A percentile compares a stretch with the other conserved stretches of the same genome.
Evolutionary conservation across 768 basidiomycete species (phyloP).

Genomic region (Suillus subaureus): DNA sequence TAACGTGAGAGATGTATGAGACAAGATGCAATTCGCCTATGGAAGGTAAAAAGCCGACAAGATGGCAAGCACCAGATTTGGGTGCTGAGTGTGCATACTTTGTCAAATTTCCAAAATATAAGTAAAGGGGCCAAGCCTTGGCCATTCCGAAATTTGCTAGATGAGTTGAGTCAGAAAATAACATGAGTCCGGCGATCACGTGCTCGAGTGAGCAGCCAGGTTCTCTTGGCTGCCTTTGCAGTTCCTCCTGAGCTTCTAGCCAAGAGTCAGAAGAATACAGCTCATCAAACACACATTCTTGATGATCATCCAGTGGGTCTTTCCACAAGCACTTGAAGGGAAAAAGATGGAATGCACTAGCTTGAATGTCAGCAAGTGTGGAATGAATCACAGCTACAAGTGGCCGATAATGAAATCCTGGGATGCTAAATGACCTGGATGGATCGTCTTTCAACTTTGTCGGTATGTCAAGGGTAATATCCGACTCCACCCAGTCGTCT

Average conservation of each 20-base stretch:
- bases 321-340: slow-evolving; percentile 26
- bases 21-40: neutral
- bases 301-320: neutral
- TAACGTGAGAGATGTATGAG: fast-evolving
- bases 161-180: slow-evolving; percentile 18
- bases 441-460: neutral
- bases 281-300: slow-evolving; percentile 19
- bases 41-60: slow-evolving; percentile 23
- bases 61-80: slow-evolving; percentile 18
- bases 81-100: slow-evolving; percentile 14
- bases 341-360: slow-evolving; percentile 22
- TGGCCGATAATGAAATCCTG: slow-evolving; percentile 18
- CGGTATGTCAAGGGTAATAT: neutral
- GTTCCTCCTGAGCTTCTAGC: slow-evolving; percentile 18
- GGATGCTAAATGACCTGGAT: slow-evolving; percentile 2
- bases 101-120: slow-evolving; percentile 9
- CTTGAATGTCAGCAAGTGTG: slow-evolving; percentile 4
- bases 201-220: slow-evolving; percentile 18
- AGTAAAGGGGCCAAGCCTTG: slow-evolving; percentile 17
- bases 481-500: neutral
- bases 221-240: slow-evolving; percentile 16
- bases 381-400: slow-evolving; percentile 16
- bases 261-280: slow-evolving; percentile 21
- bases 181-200: slow-evolving; percentile 3
- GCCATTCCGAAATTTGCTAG: slow-evolving; percentile 23